These are phyloP conservation scores for apple (Malus domestica) DNA, from an alignment of 306 rosid species.

Conservation along the genomic window ASM211411v1 NC_041804.1:23747501-23748000, in stretches of 20 bases:
- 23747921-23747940: conserved; percentile 81
- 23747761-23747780: neutral
- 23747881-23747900: conserved; percentile 81
- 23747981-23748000: conserved; percentile 92
- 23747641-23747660: neutral
- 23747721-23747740: neutral
- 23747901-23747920: conserved; percentile 90
- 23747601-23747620: too few species aligned
- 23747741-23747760: neutral
- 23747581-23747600: too few species aligned
- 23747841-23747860: conserved; percentile 99
- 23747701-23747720: neutral
- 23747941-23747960: conserved; percentile 91
- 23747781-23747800: conserved; percentile 83
- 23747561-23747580: too few species aligned
- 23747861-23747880: conserved; percentile 69
- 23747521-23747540: too few species aligned
- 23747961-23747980: conserved; percentile 69
- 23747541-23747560: too few species aligned
- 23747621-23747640: neutral
- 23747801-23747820: conserved; percentile 81
- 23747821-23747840: conserved; percentile 65
- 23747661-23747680: neutral
- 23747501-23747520: too few species aligned
- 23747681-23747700: neutral